phyloP scores from a whole-genome alignment of 164 flowering plant species.

The Tetracentron sinense region DNA sequence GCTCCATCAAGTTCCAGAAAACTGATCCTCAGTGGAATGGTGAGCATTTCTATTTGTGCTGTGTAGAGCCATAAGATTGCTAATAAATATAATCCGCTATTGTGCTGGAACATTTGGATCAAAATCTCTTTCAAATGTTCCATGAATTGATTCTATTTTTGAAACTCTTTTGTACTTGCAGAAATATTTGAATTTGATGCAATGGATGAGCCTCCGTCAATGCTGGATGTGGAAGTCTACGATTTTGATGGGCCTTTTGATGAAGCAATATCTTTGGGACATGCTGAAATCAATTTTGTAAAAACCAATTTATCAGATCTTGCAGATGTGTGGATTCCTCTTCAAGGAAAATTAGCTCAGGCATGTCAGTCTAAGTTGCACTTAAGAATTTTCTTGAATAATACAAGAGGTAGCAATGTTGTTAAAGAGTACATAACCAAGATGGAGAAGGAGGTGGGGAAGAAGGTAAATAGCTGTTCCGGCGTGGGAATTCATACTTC shows the following conservation, averaged over 20 bases:
- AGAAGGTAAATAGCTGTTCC: slow-evolving; percentile 55
- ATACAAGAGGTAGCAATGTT: slow-evolving; percentile 64
- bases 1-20: slow-evolving; percentile 92
- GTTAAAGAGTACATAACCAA: slow-evolving; percentile 67
- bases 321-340: slow-evolving; percentile 89
- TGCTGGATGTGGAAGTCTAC: slow-evolving; percentile 78
- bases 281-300: slow-evolving; percentile 81
- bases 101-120: neutral
- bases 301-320: slow-evolving; percentile 68
- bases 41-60: slow-evolving; percentile 23
- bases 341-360: slow-evolving; percentile 82
- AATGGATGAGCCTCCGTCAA: slow-evolving; percentile 93
- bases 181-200: slow-evolving; percentile 99
- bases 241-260: slow-evolving; percentile 98
- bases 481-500: slow-evolving; percentile 3
- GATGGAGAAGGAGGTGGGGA: slow-evolving; percentile 98
- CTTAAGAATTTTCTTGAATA: slow-evolving; percentile 73
- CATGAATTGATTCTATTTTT: slow-evolving; percentile 2
- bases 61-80: neutral
- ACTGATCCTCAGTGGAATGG: slow-evolving; percentile 92
- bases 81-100: neutral
- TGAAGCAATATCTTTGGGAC: slow-evolving; percentile 86
- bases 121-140: neutral
- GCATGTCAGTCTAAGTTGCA: slow-evolving; percentile 88
- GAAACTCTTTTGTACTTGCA: slow-evolving; percentile 31